Evolutionary conservation across 805 yeast genomes (phyloP).

Genomic region (Lipomyces starkeyi): DNA sequence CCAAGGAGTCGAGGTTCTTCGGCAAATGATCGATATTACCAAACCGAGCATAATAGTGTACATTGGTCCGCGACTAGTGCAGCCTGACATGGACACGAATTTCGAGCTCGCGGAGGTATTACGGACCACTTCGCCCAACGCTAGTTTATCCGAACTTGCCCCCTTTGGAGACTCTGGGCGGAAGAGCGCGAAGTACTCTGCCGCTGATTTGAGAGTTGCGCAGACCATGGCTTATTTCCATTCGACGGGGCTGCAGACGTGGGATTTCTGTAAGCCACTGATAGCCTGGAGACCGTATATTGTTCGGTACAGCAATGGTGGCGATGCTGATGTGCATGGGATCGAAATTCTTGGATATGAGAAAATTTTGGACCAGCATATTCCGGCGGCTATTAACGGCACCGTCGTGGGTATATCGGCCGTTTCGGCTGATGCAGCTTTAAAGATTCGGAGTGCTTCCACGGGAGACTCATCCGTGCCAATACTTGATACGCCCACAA

Average conservation of each 20-base stretch:
- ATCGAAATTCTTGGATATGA: slow-evolving; percentile 36
- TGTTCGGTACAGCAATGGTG: slow-evolving; percentile 34
- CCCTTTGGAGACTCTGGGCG: slow-evolving; percentile 16
- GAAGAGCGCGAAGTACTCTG: slow-evolving; percentile 18
- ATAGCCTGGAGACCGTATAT: slow-evolving; percentile 45
- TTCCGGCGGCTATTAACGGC: slow-evolving; percentile 44
- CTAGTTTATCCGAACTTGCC: slow-evolving; percentile 48
- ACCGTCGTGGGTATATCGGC: slow-evolving; percentile 45
- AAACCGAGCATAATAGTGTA: slow-evolving; percentile 65
- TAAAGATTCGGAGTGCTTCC: slow-evolving; percentile 4
- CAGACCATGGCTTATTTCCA: slow-evolving; percentile 45
- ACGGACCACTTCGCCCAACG: slow-evolving; percentile 14
- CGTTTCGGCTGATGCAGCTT: slow-evolving; percentile 12
- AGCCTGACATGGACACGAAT: slow-evolving; percentile 44
- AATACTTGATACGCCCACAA: slow-evolving; percentile 7
- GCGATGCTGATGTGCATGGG: slow-evolving; percentile 45
- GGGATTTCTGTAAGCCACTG: slow-evolving; percentile 43
- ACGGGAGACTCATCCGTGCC: slow-evolving; percentile 2
- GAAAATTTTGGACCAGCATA: slow-evolving; percentile 40
- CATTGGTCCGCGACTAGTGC: slow-evolving; percentile 48
- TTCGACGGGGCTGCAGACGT: slow-evolving; percentile 2
- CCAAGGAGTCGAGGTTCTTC: slow-evolving; percentile 72
- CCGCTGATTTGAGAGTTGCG: slow-evolving; percentile 40
- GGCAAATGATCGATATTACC: slow-evolving; percentile 49
- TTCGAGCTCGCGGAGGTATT: slow-evolving; percentile 38